Base-by-base conservation (phyloP, 306 rosid genomes). In the Cicer arietinum region DNA sequence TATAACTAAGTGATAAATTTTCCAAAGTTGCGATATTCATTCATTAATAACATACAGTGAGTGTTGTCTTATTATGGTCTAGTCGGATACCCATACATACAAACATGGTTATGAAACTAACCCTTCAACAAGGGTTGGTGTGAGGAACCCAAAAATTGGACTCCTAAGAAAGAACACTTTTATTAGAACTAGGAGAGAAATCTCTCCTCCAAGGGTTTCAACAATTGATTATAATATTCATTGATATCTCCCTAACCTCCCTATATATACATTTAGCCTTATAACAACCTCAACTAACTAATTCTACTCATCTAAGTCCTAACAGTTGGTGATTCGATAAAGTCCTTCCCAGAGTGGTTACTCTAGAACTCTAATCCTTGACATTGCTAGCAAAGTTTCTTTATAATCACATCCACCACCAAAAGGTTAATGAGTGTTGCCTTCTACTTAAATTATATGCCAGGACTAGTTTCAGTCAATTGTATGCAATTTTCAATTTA, bases 401-500 rank as follows among this genome's bases (percentile, higher is more conserved):
- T n/a, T n/a, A n/a, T 4, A 30, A 46, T 25, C 58, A 47, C n/a
- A 67, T 1, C 57, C 52, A 67, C 40, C 7, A 13, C 73, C 17
- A 17, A 25, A 25, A 10, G 58, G 10, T 67, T 7, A 46, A 6
- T 64, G 43, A 59, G 73, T 45, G 56, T 25, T 30, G 14, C 12
- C 6, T 67, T 46, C 69, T 37, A 35, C 58, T 14, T 67, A 44
- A 45, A 41, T 18, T 18, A 47, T 57, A 44, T 30, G 62, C 4
- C 46, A 35, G 58, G 42, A 46, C 8, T 48, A 57, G 17, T 66
- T 12, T 73, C 78, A 54, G 60, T 71, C 67, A 47, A 45, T 58
- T 37, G 35, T 35, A 10, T 35, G 43, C 41, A 66, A 67, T 57
- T 73, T 73, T 20, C 46, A 57, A 50, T 50, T 47, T 6, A 44